Evolutionary conservation across 2,329 filamentous ascomycete genomes (phyloP), one percentile per base, ranked within the genome.

Genomic region (Elsinoe fawcettii): DNA sequence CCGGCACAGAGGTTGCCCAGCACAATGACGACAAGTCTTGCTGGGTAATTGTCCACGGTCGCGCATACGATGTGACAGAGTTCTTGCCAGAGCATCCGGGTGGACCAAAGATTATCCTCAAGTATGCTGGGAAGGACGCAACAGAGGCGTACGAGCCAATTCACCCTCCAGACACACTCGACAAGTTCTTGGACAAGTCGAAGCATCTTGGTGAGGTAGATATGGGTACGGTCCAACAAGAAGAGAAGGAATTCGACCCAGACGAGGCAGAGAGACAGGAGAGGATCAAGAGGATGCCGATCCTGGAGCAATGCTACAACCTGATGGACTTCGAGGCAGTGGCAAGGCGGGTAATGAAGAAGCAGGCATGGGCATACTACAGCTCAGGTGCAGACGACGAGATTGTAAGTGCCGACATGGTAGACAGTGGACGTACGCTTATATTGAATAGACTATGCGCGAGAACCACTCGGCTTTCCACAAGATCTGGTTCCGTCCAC

Each of bases 391-490:
- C 92, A 0, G 89, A 93, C 68, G 89, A 95, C 67, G 88, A 92
- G 72, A 90, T 92, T 73, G 86, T 89, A 69, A 67, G 81, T 70
- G 9, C 18, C 54, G 58, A 59, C 59, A 46, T 18, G 2, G 8
- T 2, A 36, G 2, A 23, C n/a, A 11, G 16, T 5, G 2, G 16
- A 1, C n/a, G 6, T 20, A n/a, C 11, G 23, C 66, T 68, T 54
- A 62, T 56, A 27, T 57, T 60, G 44, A 7, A 0, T 63, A 95
- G 87, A 96, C 93, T 0, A 79, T 97, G 78, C 84, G 92, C 62
- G 92, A 97, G 74, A 99, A 99, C 75, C 92, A 96, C 75, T 83
- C 82, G 46, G 93, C 93, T 46, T 99, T 90, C 76, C 93, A 99
- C 76, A 91, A 95, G 70, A 95, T 96, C 73, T 87, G 93, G 92